These are phyloP conservation scores for Linnemannia elongata DNA, from an alignment of 192 early-diverging fungal genomes.

Conservation along the genomic window DNA sequence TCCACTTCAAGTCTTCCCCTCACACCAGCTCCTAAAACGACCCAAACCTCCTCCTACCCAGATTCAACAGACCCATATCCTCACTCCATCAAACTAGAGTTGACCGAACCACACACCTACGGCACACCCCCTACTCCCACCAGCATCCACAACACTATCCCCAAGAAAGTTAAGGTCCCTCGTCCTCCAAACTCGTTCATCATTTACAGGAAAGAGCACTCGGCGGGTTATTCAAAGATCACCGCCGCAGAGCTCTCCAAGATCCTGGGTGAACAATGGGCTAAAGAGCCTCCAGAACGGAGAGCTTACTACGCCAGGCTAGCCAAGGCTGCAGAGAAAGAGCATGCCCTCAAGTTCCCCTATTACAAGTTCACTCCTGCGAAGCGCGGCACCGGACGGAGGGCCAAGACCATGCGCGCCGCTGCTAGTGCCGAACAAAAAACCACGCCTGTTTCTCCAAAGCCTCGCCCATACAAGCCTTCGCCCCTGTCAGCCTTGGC, in stretches of 20 bases:
- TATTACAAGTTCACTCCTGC: constrained; percentile 56
- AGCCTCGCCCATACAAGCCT: not conserved
- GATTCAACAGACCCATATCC: not conserved
- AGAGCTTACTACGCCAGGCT: constrained; percentile 33
- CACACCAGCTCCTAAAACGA: not conserved
- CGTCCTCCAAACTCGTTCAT: constrained; percentile 60
- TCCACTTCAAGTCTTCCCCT: constrained; percentile 5
- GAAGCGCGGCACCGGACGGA: constrained; percentile 38
- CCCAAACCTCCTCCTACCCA: not conserved
- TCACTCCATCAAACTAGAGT: not conserved
- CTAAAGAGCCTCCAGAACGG: constrained; percentile 22
- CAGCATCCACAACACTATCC: not conserved
- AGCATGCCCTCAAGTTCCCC: constrained; percentile 38
- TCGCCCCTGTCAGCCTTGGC: not conserved
- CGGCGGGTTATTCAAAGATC: constrained; percentile 17
- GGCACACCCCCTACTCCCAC: not conserved
- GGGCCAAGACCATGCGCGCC: constrained; percentile 14
- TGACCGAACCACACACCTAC: not conserved
- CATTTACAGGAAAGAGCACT: constrained; percentile 47
- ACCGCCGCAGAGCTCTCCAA: constrained; percentile 49
- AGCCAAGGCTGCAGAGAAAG: constrained; percentile 32
- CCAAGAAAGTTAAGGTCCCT: constrained; percentile 38
- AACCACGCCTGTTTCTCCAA: not conserved
- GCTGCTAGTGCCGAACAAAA: not conserved
- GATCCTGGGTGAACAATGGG: constrained; percentile 45